These are phyloP conservation scores for Ustilago vetiveriae DNA, from an alignment of 1,284 basidiomycete species.

Conservation along the genomic window DNA sequence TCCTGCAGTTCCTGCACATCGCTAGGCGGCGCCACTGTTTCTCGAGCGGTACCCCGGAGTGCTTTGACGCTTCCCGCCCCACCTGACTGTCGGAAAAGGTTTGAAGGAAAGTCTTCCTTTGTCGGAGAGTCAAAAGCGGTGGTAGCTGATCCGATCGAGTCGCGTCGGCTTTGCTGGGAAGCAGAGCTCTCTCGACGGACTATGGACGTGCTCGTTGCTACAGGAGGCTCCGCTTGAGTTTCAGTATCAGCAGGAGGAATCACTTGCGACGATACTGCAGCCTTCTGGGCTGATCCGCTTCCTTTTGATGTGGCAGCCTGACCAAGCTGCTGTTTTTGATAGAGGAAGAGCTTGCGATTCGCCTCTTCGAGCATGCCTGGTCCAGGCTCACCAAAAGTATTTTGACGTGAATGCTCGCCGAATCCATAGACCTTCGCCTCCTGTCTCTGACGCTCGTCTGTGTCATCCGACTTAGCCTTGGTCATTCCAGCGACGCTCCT, in stretches of 20 bases:
- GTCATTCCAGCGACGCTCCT: constrained; percentile 19
- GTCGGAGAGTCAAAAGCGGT: constrained; percentile 52
- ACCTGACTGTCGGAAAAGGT: constrained; percentile 1
- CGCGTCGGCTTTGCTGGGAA: constrained; percentile 31
- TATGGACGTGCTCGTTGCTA: background rate
- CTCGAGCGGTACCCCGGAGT: constrained; percentile 15
- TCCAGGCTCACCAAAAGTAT: constrained; percentile 29
- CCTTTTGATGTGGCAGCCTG: constrained; percentile 15
- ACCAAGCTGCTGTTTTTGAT: constrained; percentile 39
- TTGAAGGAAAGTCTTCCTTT: constrained; percentile 19
- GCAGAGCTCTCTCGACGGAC: constrained; percentile 24
- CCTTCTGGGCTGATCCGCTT: constrained; percentile 18
- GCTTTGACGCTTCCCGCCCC: constrained; percentile 6
- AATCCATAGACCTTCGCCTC: constrained; percentile 8
- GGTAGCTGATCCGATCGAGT: constrained; percentile 48
- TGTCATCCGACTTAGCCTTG: constrained; percentile 38
- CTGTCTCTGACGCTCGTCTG: constrained; percentile 18
- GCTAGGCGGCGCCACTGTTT: constrained; percentile 44
- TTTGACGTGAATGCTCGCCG: constrained; percentile 24
- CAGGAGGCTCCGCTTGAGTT: background rate
- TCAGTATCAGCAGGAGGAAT: background rate
- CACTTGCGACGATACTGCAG: background rate
- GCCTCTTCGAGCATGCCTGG: constrained; percentile 39
- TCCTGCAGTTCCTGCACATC: constrained; percentile 41
- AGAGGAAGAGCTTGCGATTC: constrained; percentile 30